Evolutionary conservation across 352 stramenopile species (phyloP).

Genomic region (Saprolegnia parasitica): DNA sequence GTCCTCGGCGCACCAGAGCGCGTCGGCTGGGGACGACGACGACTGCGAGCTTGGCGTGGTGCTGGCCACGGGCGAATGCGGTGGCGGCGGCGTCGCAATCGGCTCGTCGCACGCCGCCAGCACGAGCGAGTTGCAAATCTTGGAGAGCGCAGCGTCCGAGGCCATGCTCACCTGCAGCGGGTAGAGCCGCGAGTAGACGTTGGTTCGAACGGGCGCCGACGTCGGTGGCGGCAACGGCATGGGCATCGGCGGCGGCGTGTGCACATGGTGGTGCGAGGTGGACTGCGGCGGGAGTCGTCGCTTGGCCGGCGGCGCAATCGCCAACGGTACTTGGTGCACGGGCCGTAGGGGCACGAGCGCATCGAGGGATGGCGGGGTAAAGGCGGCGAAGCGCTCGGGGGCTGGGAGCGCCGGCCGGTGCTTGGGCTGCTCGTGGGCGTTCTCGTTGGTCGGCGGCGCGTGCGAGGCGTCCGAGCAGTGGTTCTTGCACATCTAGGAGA

Average conservation of each 20-base stretch:
- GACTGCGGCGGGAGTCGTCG: neutral
- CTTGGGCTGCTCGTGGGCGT: slow-evolving; percentile 1
- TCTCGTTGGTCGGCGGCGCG: neutral
- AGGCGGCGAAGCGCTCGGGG: neutral
- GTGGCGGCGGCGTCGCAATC: neutral
- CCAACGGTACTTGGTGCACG: too few species aligned
- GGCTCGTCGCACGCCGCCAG: slow-evolving; percentile 11
- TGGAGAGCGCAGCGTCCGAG: slow-evolving; percentile 12
- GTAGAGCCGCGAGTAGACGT: slow-evolving; percentile 17
- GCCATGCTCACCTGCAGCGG: slow-evolving; percentile 15
- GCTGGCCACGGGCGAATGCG: neutral
- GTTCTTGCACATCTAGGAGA: slow-evolving; percentile 28
- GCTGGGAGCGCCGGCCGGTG: neutral
- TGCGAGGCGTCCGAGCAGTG: slow-evolving; percentile 10
- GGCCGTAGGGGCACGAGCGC: neutral
- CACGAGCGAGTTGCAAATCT: slow-evolving; percentile 26
- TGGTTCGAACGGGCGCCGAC: neutral
- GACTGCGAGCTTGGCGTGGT: neutral
- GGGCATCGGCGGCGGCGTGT: neutral
- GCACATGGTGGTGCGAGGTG: slow-evolving; percentile 6
- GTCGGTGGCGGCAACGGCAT: too few species aligned
- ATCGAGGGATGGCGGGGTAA: neutral
- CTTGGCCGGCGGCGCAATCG: neutral
- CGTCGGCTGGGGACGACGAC: slow-evolving; percentile 22
- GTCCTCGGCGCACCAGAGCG: slow-evolving; percentile 11